Evolutionary conservation across 257 asterid species (phyloP).

Genomic region (Schizonepeta tenuifolia): DNA sequence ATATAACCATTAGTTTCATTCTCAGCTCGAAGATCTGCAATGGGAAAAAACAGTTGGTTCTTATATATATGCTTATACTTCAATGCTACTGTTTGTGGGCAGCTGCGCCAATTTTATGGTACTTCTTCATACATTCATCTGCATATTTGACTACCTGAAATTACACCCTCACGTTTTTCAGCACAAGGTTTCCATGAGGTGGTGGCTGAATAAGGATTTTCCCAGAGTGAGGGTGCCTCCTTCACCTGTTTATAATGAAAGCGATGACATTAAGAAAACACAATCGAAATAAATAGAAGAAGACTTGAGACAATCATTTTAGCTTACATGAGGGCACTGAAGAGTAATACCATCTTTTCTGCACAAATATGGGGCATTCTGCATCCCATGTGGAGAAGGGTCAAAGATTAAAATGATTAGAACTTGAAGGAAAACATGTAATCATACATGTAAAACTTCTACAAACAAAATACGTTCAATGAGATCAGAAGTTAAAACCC

Average conservation of each 20-base stretch:
- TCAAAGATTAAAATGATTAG: conserved; percentile 17
- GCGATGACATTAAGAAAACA: conserved; percentile 18
- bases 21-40: conserved; percentile 80
- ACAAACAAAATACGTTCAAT: not conserved
- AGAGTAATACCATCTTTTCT: conserved; percentile 88
- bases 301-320: not conserved
- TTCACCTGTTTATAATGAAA: conserved; percentile 62
- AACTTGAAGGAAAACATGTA: not conserved
- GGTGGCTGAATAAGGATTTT: conserved; percentile 92
- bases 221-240: conserved; percentile 94
- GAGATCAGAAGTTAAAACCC: not conserved
- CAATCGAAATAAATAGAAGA: conserved; percentile 20
- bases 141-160: conserved; percentile 59
- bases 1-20: conserved; percentile 85
- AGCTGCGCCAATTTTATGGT: not conserved
- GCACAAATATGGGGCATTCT: conserved; percentile 96
- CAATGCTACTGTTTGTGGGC: too few species aligned
- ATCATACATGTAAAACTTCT: not conserved
- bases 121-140: conserved; percentile 2
- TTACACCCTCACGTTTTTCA: conserved; percentile 68
- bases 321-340: conserved; percentile 86
- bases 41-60: conserved; percentile 22
- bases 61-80: not conserved
- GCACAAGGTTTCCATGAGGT: conserved; percentile 99
- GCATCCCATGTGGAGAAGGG: conserved; percentile 39